Base-by-base conservation (phyloP, 2,329 filamentous ascomycete genomes). In the Nigrograna mackinnonii region DNA sequence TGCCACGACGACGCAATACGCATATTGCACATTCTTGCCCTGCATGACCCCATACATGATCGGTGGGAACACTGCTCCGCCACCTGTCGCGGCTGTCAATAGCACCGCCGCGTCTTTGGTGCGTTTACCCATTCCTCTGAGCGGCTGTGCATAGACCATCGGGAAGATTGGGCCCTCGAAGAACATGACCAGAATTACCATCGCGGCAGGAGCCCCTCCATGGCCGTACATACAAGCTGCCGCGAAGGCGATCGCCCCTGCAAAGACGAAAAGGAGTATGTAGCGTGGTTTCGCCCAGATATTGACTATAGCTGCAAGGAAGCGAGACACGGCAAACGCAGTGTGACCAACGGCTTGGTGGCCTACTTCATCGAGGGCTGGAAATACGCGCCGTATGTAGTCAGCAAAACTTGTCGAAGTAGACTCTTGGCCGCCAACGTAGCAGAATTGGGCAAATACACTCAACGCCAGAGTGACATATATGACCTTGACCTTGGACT, bases 121-220 rank as follows among this genome's bases (percentile, higher is more conserved):
- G 54, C 81, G 75, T 12, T 63, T 69, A 5, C 79, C 81, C 50
- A 82, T 71, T 6, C 82, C 82, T 17, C 81, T 79, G 7, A 85
- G 69, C 3, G 72, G 69, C 47, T 81, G 78, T 11, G 78, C 79
- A 50, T 79, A 85, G 41, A 83, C 78, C 36, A 81, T 75, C 30
- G 77, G 73, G 63, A 84, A 85, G 3, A 79, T 68, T 4, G 82
- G 80, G 7, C 79, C 80, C 64, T 84, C 79, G 50, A 83, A 82
- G 49, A 83, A 77, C 57, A 78, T 82, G 35, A 79, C 54, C 49
- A 84, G 65, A 39, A 80, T 66, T 12, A 75, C 63, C 57, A 78
- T 71, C 2, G 71, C 69, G 3, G 79, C 67, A 4, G 73, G 76
- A 3, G 64, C 58, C 2, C 73, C 66, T 43, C 59, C 56, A n/a